Conservation (phyloP, 345 rosid species). For the Excoecaria cochinchinensis region DNA sequence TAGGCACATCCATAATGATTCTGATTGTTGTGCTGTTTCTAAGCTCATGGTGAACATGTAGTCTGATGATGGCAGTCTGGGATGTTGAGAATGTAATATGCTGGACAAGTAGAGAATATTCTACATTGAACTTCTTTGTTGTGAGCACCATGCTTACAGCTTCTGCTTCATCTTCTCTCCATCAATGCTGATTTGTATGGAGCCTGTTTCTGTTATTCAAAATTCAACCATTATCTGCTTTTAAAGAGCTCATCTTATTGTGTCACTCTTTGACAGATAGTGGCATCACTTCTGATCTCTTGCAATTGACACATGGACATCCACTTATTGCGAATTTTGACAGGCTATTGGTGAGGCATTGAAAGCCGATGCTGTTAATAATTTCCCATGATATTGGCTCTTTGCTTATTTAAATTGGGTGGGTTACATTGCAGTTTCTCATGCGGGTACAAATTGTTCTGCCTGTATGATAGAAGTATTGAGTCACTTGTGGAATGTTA, state of each 20-base stretch:
- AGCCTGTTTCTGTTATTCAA: not conserved
- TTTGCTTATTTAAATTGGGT: not conserved
- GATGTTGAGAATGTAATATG: constrained; percentile 2
- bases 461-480: not conserved
- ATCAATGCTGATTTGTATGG: not conserved
- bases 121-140: constrained; percentile 19
- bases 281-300: constrained; percentile 32
- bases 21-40: not conserved
- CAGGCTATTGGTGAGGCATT: constrained; percentile 71
- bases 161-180: not conserved
- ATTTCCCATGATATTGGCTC: constrained; percentile 8
- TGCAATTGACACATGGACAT: constrained; percentile 47
- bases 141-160: constrained; percentile 18
- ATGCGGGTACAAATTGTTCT: not conserved
- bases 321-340: constrained; percentile 54
- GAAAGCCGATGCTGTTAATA: constrained; percentile 2
- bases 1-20: not conserved
- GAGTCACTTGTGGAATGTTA: not conserved
- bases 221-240: not conserved
- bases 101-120: not conserved
- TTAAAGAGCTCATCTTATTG: constrained; percentile 20
- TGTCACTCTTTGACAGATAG: constrained; percentile 34
- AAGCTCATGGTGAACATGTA: not conserved
- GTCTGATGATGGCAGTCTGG: not conserved
- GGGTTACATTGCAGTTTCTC: not conserved